These are phyloP conservation scores for Stephania cephalantha DNA, from an alignment of 164 flowering plant species.

Conservation along the genomic window DNA sequence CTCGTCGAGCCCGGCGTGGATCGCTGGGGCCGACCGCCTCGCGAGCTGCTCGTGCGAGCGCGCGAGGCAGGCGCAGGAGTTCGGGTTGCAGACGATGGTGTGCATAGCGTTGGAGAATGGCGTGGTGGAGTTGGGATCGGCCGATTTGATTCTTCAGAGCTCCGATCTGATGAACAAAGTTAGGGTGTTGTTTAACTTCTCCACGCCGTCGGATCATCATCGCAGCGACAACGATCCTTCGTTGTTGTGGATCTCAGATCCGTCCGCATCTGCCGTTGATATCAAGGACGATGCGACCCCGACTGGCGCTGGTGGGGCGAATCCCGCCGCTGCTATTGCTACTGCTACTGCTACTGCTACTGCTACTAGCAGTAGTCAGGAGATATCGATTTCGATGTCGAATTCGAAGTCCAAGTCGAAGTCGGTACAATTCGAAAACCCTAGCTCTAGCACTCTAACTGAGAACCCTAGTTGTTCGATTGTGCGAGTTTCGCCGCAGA, in stretches of 20 bases:
- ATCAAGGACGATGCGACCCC: conserved; percentile 22
- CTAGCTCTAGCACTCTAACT: conserved; percentile 39
- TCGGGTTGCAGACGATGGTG: conserved; percentile 80
- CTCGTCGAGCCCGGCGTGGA: conserved; percentile 47
- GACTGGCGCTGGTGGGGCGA: too few relatives aligned
- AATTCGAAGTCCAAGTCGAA: conserved; percentile 4
- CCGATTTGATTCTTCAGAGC: conserved; percentile 56
- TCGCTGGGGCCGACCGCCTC: conserved; percentile 53
- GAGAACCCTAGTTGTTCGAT: conserved; percentile 31
- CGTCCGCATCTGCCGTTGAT: conserved; percentile 36
- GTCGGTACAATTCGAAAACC: conserved; percentile 32
- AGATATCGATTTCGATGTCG: conserved; percentile 9
- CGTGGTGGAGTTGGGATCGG: conserved; percentile 86
- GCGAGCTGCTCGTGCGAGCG: conserved; percentile 51
- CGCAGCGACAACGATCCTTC: conserved; percentile 64
- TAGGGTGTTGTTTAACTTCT: conserved; percentile 53
- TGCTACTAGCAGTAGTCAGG: conserved; percentile 2
- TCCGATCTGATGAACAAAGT: conserved; percentile 75
- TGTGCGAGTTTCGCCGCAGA: conserved; percentile 4
- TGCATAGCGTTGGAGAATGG: conserved; percentile 69
- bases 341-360: background rate
- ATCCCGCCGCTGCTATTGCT: too few relatives aligned
- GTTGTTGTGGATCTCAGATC: conserved; percentile 62
- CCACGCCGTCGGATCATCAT: conserved; percentile 20
- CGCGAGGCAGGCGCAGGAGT: conserved; percentile 58